Evolutionary conservation across 2,329 filamentous ascomycete species (phyloP).

Genomic region (Ophiocordyceps sinensis): DNA sequence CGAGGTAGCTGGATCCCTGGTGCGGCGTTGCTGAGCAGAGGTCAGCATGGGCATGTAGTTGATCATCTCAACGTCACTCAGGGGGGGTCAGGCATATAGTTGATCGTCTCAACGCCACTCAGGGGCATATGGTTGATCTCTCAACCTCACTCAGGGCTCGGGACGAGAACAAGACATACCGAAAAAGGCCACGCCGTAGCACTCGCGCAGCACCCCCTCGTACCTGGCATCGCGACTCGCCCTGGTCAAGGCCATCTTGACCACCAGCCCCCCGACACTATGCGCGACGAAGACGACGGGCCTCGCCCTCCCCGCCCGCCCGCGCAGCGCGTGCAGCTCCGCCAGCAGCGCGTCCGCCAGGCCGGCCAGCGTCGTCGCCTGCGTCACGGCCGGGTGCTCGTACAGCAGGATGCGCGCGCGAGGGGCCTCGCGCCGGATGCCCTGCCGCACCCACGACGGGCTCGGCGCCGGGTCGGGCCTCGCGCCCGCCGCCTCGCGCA

Average conservation of each 20-base stretch:
- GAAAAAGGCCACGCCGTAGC: slow-evolving; percentile 47
- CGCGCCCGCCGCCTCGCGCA: slow-evolving; percentile 20
- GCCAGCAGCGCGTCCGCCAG: slow-evolving; percentile 33
- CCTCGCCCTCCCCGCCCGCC: slow-evolving; percentile 21
- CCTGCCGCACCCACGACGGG: slow-evolving; percentile 38
- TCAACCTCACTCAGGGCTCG: no score
- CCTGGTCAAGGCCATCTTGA: slow-evolving; percentile 39
- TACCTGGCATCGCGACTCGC: slow-evolving; percentile 24
- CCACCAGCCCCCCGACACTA: slow-evolving; percentile 45
- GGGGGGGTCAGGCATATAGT: no score
- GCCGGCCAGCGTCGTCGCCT: slow-evolving; percentile 25
- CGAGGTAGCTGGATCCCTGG: slow-evolving; percentile 48
- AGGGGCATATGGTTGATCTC: no score
- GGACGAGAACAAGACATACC: slow-evolving; percentile 23
- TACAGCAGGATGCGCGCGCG: slow-evolving; percentile 37
- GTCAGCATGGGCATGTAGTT: slow-evolving; percentile 6
- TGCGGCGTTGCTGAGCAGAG: slow-evolving; percentile 38
- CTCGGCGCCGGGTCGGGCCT: slow-evolving; percentile 3
- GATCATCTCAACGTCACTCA: no score
- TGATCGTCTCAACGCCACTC: no score
- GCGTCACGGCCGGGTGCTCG: slow-evolving; percentile 27
- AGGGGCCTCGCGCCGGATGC: slow-evolving; percentile 31
- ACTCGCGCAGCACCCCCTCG: slow-evolving; percentile 35
- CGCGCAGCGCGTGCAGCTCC: slow-evolving; percentile 22
- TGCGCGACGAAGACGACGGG: slow-evolving; percentile 48